Percentiles rank a stretch among this genome's conserved stretches.
These are phyloP conservation scores for Taphrina flavorubra DNA, from an alignment of 1,139 yeast genomes.

Conservation along the genomic window DNA sequence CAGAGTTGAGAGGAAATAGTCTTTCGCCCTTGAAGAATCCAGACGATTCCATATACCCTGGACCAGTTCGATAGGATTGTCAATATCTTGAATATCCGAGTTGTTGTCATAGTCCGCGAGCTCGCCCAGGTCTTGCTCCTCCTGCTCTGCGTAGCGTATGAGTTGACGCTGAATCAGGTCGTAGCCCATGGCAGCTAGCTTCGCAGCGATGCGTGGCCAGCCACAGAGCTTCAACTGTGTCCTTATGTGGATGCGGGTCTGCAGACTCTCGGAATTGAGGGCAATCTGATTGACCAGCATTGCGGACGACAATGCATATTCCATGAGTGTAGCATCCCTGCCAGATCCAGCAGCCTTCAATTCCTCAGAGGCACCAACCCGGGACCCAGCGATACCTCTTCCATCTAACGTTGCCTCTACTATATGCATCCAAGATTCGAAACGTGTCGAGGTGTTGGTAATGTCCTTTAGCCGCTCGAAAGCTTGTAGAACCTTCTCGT, in stretches of 20 bases:
- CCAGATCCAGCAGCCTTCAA: conserved; percentile 65
- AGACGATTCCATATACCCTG: conserved; percentile 72
- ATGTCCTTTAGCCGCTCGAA: conserved; percentile 67
- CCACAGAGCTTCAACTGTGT: conserved; percentile 82
- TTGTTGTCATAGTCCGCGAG: conserved; percentile 54
- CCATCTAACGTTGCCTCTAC: conserved; percentile 81
- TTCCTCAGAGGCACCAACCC: conserved; percentile 95
- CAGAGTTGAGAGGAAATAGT: conserved; percentile 73
- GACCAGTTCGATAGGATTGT: conserved; percentile 75
- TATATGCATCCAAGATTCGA: conserved; percentile 83
- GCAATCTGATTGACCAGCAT: conserved; percentile 76
- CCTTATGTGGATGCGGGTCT: conserved; percentile 74
- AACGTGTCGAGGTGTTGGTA: conserved; percentile 67
- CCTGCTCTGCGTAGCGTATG: conserved; percentile 67
- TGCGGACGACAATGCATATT: conserved; percentile 80
- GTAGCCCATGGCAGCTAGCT: conserved; percentile 66
- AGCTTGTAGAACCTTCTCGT: conserved; percentile 66
- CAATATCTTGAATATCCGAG: conserved; percentile 56
- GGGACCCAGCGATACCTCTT: conserved; percentile 83
- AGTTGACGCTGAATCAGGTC: conserved; percentile 72
- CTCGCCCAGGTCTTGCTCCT: conserved; percentile 68
- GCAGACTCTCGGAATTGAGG: conserved; percentile 66
- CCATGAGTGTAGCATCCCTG: conserved; percentile 74
- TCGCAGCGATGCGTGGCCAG: conserved; percentile 64
- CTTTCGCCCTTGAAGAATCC: conserved; percentile 70